Conservation (phyloP, 176 grass and related monocot species). For the Olyra latifolia region DNA sequence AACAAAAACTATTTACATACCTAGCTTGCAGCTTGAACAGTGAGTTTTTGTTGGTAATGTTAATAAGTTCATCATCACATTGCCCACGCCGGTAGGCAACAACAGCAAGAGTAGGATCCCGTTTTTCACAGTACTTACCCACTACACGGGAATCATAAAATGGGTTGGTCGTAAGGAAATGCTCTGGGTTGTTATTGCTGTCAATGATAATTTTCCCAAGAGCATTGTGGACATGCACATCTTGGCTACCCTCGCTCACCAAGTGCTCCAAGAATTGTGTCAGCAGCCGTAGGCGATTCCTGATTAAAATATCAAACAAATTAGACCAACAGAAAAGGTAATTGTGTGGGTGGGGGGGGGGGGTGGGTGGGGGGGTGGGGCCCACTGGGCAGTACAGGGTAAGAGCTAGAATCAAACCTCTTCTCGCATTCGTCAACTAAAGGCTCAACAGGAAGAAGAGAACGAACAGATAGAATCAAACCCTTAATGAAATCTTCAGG, state of each 20-base stretch:
- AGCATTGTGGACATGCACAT: slow-evolving; percentile 97
- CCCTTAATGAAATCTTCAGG: slow-evolving; percentile 99
- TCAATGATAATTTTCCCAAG: slow-evolving; percentile 97
- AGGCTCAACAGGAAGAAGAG: slow-evolving; percentile 90
- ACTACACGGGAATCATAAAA: slow-evolving; percentile 96
- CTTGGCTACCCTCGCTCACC: slow-evolving; percentile 93
- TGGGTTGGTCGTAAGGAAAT: slow-evolving; percentile 96
- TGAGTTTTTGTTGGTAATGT: slow-evolving; percentile 92
- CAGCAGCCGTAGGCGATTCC: slow-evolving; percentile 75
- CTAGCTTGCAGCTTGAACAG: slow-evolving; percentile 95
- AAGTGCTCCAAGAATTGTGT: slow-evolving; percentile 94
- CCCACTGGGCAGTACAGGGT: not conserved
- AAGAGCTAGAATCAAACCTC: slow-evolving; percentile 49
- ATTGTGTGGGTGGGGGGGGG: too few species aligned
- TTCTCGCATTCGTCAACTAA: slow-evolving; percentile 96
- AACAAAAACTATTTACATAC: slow-evolving; percentile 45
- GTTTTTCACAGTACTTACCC: slow-evolving; percentile 97
- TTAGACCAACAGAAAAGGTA: not conserved
- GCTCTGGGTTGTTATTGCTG: slow-evolving; percentile 96
- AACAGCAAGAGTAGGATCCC: slow-evolving; percentile 94
- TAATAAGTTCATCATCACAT: slow-evolving; percentile 90
- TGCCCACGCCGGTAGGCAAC: slow-evolving; percentile 92
- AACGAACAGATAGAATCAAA: slow-evolving; percentile 91
- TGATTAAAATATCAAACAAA: slow-evolving; percentile 45
- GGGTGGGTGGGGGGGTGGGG: too few species aligned